Base-by-base conservation (phyloP, 73 alveolate species). In the Tetrahymena borealis region DNA sequence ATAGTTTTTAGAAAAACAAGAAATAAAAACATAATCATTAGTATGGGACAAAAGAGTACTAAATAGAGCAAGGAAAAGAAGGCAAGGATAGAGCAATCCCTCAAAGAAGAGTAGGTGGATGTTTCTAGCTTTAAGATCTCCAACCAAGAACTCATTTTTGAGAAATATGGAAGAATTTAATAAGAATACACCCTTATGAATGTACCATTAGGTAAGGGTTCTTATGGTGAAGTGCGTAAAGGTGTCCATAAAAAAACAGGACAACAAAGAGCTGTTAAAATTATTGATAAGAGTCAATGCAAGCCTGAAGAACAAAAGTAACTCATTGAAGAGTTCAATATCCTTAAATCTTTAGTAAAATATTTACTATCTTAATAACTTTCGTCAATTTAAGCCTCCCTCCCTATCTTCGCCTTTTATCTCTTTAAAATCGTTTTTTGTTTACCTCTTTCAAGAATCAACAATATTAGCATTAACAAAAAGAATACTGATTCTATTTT, bases 261-360 rank as follows among this genome's bases (percentile, higher is more conserved):
- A 32, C 38, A 60, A 20, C 78, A 79, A 32, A 79, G 93, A 37
- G 95, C 95, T 79, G 78, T 93, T 0, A 93, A 93, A 85, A 79
- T 93, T 32, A 93, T 93, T 37, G 78, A 85, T 16, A 93, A 93
- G 79, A 33, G 79, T 16, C 39, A 38, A 60, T 60, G 85, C 85
- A 60, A 60, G 85, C 85, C 85, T 13, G 85, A 60, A 60, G 85
- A 60, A 35, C 28, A 94, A 93, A 91, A 90, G 91, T n/a, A 60
- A 94, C 97, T 95, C 91, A 93, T 96, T 92, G 97, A 97, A 85
- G 99, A 96, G 95, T 96, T 96, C 91, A 97, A 97, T 90, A 96
- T 95, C 32, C 94, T 96, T 39, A 94, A 94, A 39, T 94, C 95
- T 32, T 95, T 96, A 91, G 98, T 39, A 38, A 2, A 3, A 33